Evolutionary conservation across 176 grass and related monocot genomes (phyloP), one percentile per base, ranked within the genome.

Genomic region (Carex littledalei): DNA sequence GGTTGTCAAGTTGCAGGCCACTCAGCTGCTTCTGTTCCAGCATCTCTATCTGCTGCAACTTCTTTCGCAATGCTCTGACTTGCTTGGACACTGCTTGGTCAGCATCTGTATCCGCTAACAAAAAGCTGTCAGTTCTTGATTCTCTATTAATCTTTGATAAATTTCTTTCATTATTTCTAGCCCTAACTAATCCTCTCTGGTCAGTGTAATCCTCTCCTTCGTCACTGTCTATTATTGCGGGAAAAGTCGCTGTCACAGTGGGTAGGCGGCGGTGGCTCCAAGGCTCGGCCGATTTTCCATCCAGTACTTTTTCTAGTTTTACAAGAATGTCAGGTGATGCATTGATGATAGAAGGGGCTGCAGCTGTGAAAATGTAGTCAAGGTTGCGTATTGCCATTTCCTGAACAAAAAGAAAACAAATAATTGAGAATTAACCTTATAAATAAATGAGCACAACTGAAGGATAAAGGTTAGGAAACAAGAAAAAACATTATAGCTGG

Each of bases 11-110:
- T 58, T 88, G 71, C 77, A 94, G 90, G 59, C 96, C 91, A 50
- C 84, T 84, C 67, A 92, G 84, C 81, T 92, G 91, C 85, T 91
- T 99, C 74, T 86, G 78, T 83, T 94, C 93, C 12, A 99, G 93
- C 87, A 95, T 94, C 56, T 99, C 96, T 85, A 99, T 99, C 74
- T 99, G 96, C 92, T 99, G 96, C 76, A 99, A 90, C 75, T 99
- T 99, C 89, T 95, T 99, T 22, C 91, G 84, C 72, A 95, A 53
- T 79, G 91, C 91, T 81, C 96, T 92, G 45, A 95, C 92, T 91
- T 99, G 91, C 79, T 94, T 99, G 21, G 85, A 89, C 63, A 92
- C 86, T 69, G 84, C 84, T 87, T 95, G 91, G 29, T 95, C 93
- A 84, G 81, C 87, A 88, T 83, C 84, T 58, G 63, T 87, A 78